Base-by-base conservation (phyloP, 2,329 filamentous ascomycete species). In the Xylaria hypoxylon region DNA sequence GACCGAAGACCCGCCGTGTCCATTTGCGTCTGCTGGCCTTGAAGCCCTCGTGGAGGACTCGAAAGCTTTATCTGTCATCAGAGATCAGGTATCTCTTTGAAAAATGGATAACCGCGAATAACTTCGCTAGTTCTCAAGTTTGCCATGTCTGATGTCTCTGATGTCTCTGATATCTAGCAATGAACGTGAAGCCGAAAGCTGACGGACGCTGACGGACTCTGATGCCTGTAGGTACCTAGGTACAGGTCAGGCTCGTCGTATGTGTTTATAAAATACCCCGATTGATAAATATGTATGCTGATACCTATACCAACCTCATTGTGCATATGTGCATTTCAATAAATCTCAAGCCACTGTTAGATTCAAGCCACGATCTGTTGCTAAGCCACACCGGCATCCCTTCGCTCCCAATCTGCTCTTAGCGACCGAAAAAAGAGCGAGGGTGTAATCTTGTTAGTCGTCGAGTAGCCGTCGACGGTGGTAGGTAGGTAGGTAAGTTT, bases 341-440 rank as follows among this genome's bases (percentile, higher is more conserved):
- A 19, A 22, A 60, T 22, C 15, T 40, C n/a, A 57, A 57, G 53
- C 52, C 28, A 24, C 5, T 17, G 11, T 17, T 13, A 17, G 26
- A 28, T 24, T 15, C 28, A 33, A 57, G 38, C 10, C 26, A 31
- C 22, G 1, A 17, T 31, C 17, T 22, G 1, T 24, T 15, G 28
- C 56, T 55, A 44, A 55, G 56, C 61, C 58, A 55, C 48, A 40
- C 19, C 50, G 59, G 59, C 31, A 7, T 53, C 17, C 40, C 26
- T 17, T 63, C 64, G 55, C 59, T 56, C 40, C 28, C 26, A 42
- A 40, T 2, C 8, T 48, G n/a, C 15, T 7, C 5, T 19, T 57
- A 19, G 56, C 42, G 55, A 1, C 65, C 65, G 65, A 67, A 57
- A 67, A 67, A 67, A 52, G 50, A 51, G 60, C 65, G 64, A 67